These are phyloP conservation scores for Gastrodia elata DNA, from an alignment of 106 monocot genomes.

Conservation along the genomic window DNA sequence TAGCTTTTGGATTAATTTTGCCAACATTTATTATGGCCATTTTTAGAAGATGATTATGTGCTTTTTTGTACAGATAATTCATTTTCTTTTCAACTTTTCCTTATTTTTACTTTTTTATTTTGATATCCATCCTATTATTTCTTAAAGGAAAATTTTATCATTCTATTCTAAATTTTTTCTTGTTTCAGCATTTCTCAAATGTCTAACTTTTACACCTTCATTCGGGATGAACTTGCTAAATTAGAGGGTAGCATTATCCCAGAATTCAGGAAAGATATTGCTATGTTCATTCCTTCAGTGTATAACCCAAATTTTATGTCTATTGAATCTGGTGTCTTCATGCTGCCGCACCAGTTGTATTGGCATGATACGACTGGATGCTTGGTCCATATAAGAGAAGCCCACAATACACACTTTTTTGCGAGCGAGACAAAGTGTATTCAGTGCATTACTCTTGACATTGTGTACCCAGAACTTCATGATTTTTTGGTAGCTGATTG, in stretches of 20 bases:
- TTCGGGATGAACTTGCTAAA: slow-evolving; percentile 20
- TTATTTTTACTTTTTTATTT: too few species aligned
- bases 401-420: not conserved
- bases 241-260: slow-evolving; percentile 11
- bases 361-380: slow-evolving; percentile 66
- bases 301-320: slow-evolving; percentile 2
- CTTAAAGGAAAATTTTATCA: too few species aligned
- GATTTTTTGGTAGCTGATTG: slow-evolving; percentile 48
- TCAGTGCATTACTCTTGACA: slow-evolving; percentile 12
- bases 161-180: not conserved
- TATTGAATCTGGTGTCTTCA: slow-evolving; percentile 29
- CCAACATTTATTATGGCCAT: too few species aligned
- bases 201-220: slow-evolving; percentile 40
- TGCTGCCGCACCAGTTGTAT: slow-evolving; percentile 32
- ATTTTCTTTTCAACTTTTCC: too few species aligned
- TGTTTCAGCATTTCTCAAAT: slow-evolving; percentile 37
- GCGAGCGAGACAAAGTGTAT: not conserved
- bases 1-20: too few species aligned
- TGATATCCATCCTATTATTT: too few species aligned
- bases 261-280: slow-evolving; percentile 16
- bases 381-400: slow-evolving; percentile 20
- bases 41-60: too few species aligned
- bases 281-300: slow-evolving; percentile 40
- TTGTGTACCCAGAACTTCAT: slow-evolving; percentile 41
- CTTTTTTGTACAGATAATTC: too few species aligned